These are phyloP conservation scores for Pelargonium citronellum DNA, from an alignment of 441 rosid genomes.

Conservation along the genomic window DNA sequence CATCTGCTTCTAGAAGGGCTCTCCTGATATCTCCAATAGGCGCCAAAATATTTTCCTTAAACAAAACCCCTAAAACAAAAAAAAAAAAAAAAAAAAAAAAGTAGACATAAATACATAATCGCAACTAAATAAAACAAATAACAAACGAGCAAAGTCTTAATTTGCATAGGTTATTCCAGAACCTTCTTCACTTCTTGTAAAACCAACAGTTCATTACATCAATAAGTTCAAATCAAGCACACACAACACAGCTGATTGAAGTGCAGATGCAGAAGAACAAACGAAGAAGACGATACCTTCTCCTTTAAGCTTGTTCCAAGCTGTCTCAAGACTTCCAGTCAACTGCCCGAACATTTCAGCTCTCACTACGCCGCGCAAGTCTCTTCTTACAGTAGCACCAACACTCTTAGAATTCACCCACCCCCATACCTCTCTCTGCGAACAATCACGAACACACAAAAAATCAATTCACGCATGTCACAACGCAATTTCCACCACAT, in stretches of 20 bases:
- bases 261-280: neutral
- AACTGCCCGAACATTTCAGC: constrained; percentile 98
- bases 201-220: neutral
- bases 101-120: no score
- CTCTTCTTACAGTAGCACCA: constrained; percentile 27
- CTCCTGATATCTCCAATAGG: constrained; percentile 97
- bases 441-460: constrained; percentile 12
- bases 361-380: constrained; percentile 39
- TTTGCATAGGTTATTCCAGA: no score
- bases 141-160: neutral
- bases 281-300: constrained; percentile 45
- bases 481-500: neutral
- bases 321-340: constrained; percentile 82
- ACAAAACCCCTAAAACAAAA: constrained; percentile 68
- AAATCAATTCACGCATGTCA: neutral
- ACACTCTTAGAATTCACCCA: constrained; percentile 53
- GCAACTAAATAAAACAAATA: neutral
- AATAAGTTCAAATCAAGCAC: neutral
- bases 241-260: neutral
- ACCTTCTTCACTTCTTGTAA: no score
- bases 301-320: constrained; percentile 98
- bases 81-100: constrained; percentile 16
- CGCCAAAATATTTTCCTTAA: constrained; percentile 85
- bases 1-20: constrained; percentile 98
- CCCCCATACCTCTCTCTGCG: constrained; percentile 59